Base-by-base conservation (phyloP, 345 rosid species). In the Streptanthus diversifolius region DNA sequence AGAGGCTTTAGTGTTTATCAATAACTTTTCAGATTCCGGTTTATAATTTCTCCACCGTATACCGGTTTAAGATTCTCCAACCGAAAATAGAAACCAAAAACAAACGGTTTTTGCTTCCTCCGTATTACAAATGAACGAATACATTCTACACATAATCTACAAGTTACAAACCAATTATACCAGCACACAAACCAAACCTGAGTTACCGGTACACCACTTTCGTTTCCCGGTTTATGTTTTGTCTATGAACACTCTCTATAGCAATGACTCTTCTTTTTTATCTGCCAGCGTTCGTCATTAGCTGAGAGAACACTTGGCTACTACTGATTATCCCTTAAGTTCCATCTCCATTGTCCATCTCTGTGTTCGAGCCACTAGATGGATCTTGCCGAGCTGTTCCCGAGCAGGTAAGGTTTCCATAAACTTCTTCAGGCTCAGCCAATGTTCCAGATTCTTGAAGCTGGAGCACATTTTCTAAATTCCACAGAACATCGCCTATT, bases 401-500 rank as follows among this genome's bases (percentile, higher is more conserved):
- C 9, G 82, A 56, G 13, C 76, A 66, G 1, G 14, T 29, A 19
- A 11, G 0, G 22, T 37, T 32, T 64, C 27, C 68, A 59, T 25
- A 0, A 15, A 9, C 69, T 25, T 81, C 84, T 0, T 14, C 73
- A 55, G 84, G 75, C 56, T 82, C 79, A 32, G 45, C 75, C 14
- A 78, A 29, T 3, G 80, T 68, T 35, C 83, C 82, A 18, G 96
- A 85, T 77, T 87, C 93, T 67, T 91, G 97, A 78, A 91, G 87
- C 82, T 87, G 96, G 60, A 89, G 89, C 11, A 80, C 84, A 58
- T 82, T 74, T 70, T 93, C 98, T 71, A 93, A 83, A 66, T 91
- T 93, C 98, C 98, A 93, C 37, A 93, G 45, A 40, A 93, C 97
- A 79, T 91, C 98, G 3, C 98, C 98, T 82, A 93, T 91, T 5